These are phyloP conservation scores for Pezicula neosporulosa DNA, from an alignment of 2,329 filamentous ascomycete species.

Conservation along the genomic window DNA sequence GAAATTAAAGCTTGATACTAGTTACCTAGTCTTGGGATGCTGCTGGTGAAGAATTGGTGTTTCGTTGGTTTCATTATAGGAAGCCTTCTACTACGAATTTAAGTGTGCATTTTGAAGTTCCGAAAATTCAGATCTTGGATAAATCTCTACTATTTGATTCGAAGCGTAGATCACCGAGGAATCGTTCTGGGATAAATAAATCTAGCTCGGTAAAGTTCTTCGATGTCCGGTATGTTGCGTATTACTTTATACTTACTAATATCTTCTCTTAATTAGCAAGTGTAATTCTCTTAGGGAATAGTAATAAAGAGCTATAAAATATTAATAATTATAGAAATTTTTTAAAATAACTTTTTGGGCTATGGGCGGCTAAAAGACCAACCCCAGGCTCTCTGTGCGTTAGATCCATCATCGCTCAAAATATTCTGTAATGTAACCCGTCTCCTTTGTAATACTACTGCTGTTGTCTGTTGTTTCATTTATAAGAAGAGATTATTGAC, in stretches of 20 bases:
- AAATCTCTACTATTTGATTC: neutral
- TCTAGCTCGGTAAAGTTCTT: too few relatives aligned
- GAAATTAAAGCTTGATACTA: conserved; percentile 39
- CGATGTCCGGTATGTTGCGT: too few relatives aligned
- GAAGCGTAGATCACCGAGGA: too few relatives aligned
- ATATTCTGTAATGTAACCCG: conserved; percentile 39
- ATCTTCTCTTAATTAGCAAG: too few relatives aligned
- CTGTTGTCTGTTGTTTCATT: neutral
- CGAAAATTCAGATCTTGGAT: conserved; percentile 30
- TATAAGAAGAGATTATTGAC: conserved; percentile 26
- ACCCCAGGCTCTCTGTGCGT: conserved; percentile 92
- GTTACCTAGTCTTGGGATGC: conserved; percentile 43
- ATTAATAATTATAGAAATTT: too few relatives aligned
- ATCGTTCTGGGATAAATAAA: too few relatives aligned
- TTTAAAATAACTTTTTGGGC: too few relatives aligned
- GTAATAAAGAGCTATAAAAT: too few relatives aligned
- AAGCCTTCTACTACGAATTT: conserved; percentile 39
- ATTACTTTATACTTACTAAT: too few relatives aligned
- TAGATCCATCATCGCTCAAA: conserved; percentile 44
- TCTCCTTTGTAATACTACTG: conserved; percentile 13
- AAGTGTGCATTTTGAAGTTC: conserved; percentile 35
- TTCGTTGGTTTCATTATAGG: conserved; percentile 47
- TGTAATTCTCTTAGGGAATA: too few relatives aligned
- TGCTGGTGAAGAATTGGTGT: conserved; percentile 36
- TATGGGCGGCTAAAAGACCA: too few relatives aligned